Base-by-base conservation (phyloP, 495 filamentous ascomycete species). In the Lichina pygmaea region DNA sequence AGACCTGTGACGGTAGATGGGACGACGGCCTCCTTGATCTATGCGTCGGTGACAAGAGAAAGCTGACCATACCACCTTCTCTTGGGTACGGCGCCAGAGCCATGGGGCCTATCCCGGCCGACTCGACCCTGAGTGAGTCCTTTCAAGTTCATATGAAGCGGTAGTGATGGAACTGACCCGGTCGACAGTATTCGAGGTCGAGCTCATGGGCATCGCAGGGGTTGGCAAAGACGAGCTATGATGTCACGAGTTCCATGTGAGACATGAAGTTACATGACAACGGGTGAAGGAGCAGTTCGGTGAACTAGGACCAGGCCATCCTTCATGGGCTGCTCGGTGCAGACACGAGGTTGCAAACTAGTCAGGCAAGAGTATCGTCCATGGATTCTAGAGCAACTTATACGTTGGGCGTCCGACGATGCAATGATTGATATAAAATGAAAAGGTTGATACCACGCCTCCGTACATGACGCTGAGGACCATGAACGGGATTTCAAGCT, bases 1-100 rank as follows among this genome's bases (percentile, higher is more conserved):
- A n/a, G 11, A 9, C n/a, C 41, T 5, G 33, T 33, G 16, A 5
- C 5, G n/a, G 7, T 49, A 70, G 73, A 52, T 95, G 89, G 89
- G 89, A 95, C 57, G 58, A 89, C 55, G 86, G 86, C 37, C 67
- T 93, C 33, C 54, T 91, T 46, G 83, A 84, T 53, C 95, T 97
- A 89, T 95, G 89, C 60, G 77, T 93, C 52, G 91, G 89, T 34
- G 89, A 97, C 67, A 89, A 85, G 71, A 72, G 84, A 52, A 86
- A 72, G 33, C 62, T 97, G 59, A 93, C 79, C 16, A 86, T 97
- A 44, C 84, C 81, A n/a, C 81, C 86, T 33, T 71, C 76, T 55
- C 67, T 75, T 50, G 89, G 73, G 36, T 97, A 95, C 57, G 89
- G 89, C 15, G 63, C 79, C 50, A 66, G 73, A 41, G 67, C 57